phyloP scores from a whole-genome alignment of 2,329 filamentous ascomycete genomes.

The Scedosporium dehoogii region DNA sequence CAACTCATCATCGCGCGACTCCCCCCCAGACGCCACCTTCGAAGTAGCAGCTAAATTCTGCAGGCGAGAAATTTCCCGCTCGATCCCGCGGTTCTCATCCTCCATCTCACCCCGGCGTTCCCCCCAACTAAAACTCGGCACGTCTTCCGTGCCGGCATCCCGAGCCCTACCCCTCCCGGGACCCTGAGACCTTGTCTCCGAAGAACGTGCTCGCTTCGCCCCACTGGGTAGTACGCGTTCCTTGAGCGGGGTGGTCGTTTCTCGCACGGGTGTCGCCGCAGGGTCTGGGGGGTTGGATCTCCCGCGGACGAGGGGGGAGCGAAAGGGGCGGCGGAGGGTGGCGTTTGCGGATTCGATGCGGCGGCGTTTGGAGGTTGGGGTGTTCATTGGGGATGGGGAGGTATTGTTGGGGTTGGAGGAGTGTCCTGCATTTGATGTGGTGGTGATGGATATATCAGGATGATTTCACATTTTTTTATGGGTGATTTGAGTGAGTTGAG shows the following conservation, averaged over 20 bases:
- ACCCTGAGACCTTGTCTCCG: no score
- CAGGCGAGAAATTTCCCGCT: constrained; percentile 9
- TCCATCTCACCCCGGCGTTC: neutral
- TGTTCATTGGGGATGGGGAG: constrained; percentile 6
- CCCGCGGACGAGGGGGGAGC: constrained; percentile 9
- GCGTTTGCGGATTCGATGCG: constrained; percentile 10
- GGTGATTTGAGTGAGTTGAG: no score
- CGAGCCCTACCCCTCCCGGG: no score
- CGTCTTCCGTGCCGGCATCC: neutral
- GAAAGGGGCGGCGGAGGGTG: constrained; percentile 11
- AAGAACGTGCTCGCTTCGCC: no score
- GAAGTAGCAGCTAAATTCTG: constrained; percentile 1
- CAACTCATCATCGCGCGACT: constrained; percentile 6
- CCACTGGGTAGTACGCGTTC: no score
- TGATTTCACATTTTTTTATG: no score
- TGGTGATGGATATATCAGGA: no score
- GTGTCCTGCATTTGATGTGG: no score
- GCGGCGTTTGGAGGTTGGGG: constrained; percentile 10
- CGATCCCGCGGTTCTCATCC: constrained; percentile 6
- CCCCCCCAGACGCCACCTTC: neutral
- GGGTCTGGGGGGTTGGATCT: neutral
- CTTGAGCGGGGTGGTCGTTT: no score
- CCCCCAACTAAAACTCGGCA: neutral
- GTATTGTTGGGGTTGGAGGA: neutral
- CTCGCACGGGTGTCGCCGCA: neutral